Evolutionary conservation across 441 rosid species (phyloP).

Genomic region (Pelargonium fulgidum): DNA sequence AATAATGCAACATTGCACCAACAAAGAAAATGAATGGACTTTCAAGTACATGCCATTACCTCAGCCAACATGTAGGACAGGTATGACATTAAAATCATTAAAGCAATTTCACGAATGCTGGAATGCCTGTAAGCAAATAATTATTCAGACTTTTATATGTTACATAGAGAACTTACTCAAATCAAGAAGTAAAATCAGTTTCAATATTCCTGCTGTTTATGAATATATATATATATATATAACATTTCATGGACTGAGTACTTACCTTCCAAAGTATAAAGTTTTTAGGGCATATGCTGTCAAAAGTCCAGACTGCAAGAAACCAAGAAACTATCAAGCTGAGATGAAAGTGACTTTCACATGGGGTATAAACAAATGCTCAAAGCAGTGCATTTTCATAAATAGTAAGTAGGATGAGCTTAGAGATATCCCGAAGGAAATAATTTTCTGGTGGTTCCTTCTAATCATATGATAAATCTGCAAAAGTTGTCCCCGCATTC

Average conservation of each 20-base stretch:
- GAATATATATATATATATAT: too few relatives aligned
- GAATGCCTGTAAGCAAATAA: constrained; percentile 51
- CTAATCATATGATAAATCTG: neutral
- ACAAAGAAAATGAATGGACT: too few relatives aligned
- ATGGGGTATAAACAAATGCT: neutral
- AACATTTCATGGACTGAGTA: neutral
- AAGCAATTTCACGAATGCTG: constrained; percentile 59
- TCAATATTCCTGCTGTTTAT: neutral
- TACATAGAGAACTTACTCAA: neutral
- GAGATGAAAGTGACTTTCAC: neutral
- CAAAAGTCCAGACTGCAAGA: constrained; percentile 61
- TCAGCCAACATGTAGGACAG: constrained; percentile 86
- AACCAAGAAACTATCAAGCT: constrained; percentile 3
- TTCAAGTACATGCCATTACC: constrained; percentile 33
- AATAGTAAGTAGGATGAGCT: neutral
- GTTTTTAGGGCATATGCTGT: constrained; percentile 55
- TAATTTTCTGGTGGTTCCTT: neutral
- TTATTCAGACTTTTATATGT: neutral
- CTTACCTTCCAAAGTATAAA: constrained; percentile 63
- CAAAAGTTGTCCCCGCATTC: too few relatives aligned
- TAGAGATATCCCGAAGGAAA: neutral
- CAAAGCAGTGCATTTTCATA: neutral
- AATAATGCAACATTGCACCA: too few relatives aligned
- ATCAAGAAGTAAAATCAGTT: neutral
- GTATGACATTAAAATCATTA: constrained; percentile 82